A percentile compares a stretch with the other conserved stretches of the same genome.
Conservation (phyloP, 2,329 filamentous ascomycete species). For the Zelopaecilomyces penicillatus region DNA sequence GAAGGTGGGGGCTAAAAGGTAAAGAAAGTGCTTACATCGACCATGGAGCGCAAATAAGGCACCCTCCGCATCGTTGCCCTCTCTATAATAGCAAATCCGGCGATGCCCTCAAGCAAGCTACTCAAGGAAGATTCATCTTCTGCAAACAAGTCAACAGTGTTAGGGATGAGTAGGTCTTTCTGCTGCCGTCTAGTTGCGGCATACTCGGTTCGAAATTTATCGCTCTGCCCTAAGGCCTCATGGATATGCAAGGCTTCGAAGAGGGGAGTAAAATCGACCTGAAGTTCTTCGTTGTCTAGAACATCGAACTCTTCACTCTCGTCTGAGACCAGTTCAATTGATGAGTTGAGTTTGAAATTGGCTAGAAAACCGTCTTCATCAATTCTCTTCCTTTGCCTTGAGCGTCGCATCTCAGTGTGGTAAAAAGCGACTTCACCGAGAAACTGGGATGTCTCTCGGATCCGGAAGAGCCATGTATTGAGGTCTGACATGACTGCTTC, state of each 20-base stretch:
- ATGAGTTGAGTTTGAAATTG: constrained; percentile 88
- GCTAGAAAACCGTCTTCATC: constrained; percentile 67
- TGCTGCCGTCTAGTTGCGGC: constrained; percentile 83
- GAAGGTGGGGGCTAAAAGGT: background rate
- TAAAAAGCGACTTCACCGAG: constrained; percentile 94
- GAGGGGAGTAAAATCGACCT: constrained; percentile 88
- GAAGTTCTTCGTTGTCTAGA: constrained; percentile 86
- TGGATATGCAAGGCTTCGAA: constrained; percentile 97
- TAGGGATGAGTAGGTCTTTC: constrained; percentile 80
- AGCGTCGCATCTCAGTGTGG: constrained; percentile 80
- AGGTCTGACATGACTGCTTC: constrained; percentile 95
- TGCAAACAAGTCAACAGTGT: constrained; percentile 64
- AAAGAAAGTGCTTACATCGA: constrained; percentile 56
- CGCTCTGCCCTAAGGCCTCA: constrained; percentile 83
- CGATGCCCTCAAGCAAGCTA: constrained; percentile 84
- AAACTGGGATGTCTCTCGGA: constrained; percentile 92
- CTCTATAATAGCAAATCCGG: constrained; percentile 94
- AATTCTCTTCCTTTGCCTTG: constrained; percentile 72
- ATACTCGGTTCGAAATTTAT: constrained; percentile 86
- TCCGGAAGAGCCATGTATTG: constrained; percentile 92
- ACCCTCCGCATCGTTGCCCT: constrained; percentile 84
- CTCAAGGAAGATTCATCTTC: constrained; percentile 84
- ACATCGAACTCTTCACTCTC: constrained; percentile 95
- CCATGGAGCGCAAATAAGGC: constrained; percentile 69
- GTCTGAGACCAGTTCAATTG: constrained; percentile 90